phyloP scores from a whole-genome alignment of 208 protist genomes.

The Tritrichomonas foetus region DNA sequence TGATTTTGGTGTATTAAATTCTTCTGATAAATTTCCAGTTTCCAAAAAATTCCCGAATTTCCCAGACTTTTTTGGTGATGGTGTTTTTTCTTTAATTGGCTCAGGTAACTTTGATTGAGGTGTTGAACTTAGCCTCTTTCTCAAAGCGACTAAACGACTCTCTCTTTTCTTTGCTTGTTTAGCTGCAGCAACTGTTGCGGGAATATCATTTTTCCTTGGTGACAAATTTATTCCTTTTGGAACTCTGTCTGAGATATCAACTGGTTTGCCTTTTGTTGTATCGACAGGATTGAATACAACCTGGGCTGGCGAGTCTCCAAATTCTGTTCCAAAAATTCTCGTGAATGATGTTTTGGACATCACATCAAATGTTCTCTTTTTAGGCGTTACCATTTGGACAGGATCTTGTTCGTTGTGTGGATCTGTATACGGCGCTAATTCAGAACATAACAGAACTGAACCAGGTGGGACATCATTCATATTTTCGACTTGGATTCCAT shows the following conservation, averaged over 20 bases:
- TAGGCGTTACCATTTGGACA: background rate
- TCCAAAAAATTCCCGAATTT: too few species aligned
- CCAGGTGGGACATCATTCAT: background rate
- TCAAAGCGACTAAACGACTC: too few species aligned
- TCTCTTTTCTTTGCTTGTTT: too few species aligned
- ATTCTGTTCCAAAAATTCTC: background rate
- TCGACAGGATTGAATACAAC: background rate
- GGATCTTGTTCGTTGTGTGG: background rate
- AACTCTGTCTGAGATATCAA: background rate
- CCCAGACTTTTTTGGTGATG: too few species aligned
- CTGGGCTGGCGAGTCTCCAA: background rate
- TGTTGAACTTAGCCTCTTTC: too few species aligned
- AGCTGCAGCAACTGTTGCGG: too few species aligned
- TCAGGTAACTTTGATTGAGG: too few species aligned
- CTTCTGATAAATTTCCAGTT: too few species aligned
- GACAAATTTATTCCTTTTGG: background rate
- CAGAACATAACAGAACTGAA: background rate
- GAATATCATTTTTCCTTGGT: too few species aligned
- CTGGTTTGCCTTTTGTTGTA: background rate
- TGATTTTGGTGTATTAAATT: too few species aligned
- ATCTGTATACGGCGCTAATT: background rate
- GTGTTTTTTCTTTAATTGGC: too few species aligned
- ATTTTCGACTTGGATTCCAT: background rate
- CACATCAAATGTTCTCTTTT: background rate
- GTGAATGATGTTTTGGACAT: background rate